Conservation (phyloP, 352 stramenopile genomes). For the Phytophthora pinifolia region DNA sequence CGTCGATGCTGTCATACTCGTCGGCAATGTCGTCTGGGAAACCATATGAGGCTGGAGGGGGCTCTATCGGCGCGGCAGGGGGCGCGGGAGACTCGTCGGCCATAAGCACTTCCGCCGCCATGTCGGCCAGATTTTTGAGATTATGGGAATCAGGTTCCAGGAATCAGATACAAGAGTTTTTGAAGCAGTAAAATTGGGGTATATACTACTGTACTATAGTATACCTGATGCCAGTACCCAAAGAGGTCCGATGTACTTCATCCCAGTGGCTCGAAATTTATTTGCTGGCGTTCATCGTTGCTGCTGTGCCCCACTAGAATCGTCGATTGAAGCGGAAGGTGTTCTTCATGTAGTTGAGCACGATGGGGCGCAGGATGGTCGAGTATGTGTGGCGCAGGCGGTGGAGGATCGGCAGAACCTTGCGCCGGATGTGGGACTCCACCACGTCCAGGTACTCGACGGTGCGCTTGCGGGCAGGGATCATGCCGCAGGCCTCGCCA, state of each 20-base stretch:
- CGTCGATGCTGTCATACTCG: neutral
- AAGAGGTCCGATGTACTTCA: no score
- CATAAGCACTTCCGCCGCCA: neutral
- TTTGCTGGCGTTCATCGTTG: conserved; percentile 6
- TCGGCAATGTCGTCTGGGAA: neutral
- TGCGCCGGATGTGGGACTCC: conserved; percentile 83
- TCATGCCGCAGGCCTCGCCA: conserved; percentile 73
- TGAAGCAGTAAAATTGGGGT: no score
- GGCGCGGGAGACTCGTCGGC: conserved; percentile 4
- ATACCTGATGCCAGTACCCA: no score
- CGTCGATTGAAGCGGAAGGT: conserved; percentile 57
- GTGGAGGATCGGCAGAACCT: conserved; percentile 79
- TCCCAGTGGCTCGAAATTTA: conserved; percentile 17
- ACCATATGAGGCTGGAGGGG: neutral
- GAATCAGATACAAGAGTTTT: no score
- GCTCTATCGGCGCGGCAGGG: neutral
- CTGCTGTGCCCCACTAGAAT: conserved; percentile 14
- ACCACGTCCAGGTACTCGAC: conserved; percentile 81
- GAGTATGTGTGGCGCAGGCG: conserved; percentile 80
- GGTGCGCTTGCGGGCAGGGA: conserved; percentile 67
- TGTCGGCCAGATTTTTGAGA: neutral
- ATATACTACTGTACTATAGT: no score
- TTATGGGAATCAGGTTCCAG: no score
- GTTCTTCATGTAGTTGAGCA: conserved; percentile 80
- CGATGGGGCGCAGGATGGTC: conserved; percentile 71